Percentiles rank a stretch among this genome's conserved stretches.
Conservation (phyloP, 2,329 filamentous ascomycete genomes). For the Colletotrichum gloeosporioides region DNA sequence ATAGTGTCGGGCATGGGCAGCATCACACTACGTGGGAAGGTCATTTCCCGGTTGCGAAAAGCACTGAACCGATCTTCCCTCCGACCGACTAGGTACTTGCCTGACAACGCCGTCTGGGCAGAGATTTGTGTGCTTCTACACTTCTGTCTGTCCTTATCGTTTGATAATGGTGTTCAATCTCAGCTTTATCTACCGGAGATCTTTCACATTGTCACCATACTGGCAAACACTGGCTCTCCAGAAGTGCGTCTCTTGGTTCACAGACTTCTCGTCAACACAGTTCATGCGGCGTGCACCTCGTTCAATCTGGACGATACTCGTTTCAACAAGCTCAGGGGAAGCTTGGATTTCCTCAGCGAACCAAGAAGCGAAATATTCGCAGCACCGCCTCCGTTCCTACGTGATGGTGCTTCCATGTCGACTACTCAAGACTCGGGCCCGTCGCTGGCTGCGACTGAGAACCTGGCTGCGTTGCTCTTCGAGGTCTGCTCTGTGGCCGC, state of each 20-base stretch:
- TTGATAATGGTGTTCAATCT: conserved; percentile 70
- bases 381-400: conserved; percentile 46
- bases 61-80: conserved; percentile 71
- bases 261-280: conserved; percentile 68
- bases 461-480: conserved; percentile 65
- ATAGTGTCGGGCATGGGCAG: conserved; percentile 69
- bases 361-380: conserved; percentile 64
- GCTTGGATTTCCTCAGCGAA: conserved; percentile 65
- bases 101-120: conserved; percentile 72
- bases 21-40: conserved; percentile 68
- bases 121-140: conserved; percentile 72
- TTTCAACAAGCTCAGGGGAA: conserved; percentile 58
- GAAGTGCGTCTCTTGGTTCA: conserved; percentile 66
- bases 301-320: conserved; percentile 67
- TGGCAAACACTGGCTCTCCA: conserved; percentile 67
- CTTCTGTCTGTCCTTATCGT: conserved; percentile 70
- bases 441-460: conserved; percentile 63
- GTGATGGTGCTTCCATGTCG: conserved; percentile 60
- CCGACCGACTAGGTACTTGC: conserved; percentile 67
- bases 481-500: conserved; percentile 69
- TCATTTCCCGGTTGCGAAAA: conserved; percentile 70
- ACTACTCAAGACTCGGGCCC: conserved; percentile 59
- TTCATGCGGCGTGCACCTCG: conserved; percentile 71
- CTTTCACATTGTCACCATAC: conserved; percentile 74
- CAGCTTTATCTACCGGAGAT: conserved; percentile 73